phyloP scores from a whole-genome alignment of 371 early-diverging fungal species.

The Chytridium lagenaria region DNA sequence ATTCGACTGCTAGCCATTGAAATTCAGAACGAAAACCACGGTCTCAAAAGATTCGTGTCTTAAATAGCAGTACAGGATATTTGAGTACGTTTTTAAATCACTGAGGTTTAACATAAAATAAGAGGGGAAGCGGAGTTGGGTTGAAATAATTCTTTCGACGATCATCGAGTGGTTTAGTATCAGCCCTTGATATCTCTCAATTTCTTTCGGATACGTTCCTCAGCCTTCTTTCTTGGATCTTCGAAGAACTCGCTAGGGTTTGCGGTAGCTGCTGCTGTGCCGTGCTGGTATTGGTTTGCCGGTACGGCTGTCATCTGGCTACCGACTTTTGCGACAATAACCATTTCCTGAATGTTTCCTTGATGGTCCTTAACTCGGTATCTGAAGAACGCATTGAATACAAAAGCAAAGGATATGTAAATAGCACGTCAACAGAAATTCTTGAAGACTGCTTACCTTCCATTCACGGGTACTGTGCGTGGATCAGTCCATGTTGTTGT shows the following conservation, averaged over 20 bases:
- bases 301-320: background rate
- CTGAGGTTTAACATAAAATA: no score
- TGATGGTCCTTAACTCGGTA: conserved; percentile 39
- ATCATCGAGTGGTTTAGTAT: no score
- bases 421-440: background rate
- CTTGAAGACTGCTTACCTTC: conserved; percentile 16
- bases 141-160: background rate
- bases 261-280: background rate
- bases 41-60: background rate
- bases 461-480: conserved; percentile 23
- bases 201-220: conserved; percentile 36
- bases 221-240: conserved; percentile 40
- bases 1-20: no score
- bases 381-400: conserved; percentile 1
- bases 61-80: no score
- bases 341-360: conserved; percentile 35
- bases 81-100: no score
- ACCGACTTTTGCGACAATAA: conserved; percentile 10
- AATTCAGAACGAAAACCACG: no score
- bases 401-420: background rate
- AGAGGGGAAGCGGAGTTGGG: no score
- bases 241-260: conserved; percentile 17
- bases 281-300: conserved; percentile 6
- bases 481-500: conserved; percentile 46
- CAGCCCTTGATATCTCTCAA: conserved; percentile 35